Base-by-base conservation (phyloP, 2,329 filamentous ascomycete genomes). In the Rhynchosporium agropyri region DNA sequence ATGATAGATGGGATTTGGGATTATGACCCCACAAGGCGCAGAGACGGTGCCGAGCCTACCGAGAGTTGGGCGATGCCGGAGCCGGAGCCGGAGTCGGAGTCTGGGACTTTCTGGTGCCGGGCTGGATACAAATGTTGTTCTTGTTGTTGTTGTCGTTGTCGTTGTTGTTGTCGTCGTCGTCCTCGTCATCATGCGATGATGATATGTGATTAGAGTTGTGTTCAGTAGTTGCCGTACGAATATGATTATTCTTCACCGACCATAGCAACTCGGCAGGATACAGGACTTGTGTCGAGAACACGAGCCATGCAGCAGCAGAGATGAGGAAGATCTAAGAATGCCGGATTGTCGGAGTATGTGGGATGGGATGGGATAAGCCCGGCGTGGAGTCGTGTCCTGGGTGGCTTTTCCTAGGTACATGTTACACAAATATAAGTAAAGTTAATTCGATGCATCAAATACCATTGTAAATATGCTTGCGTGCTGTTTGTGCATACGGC, bases 11-110 rank as follows among this genome's bases (percentile, higher is more conserved):
- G 33, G 20, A 28, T 26, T 48, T 29, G 9, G 33, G 33, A 10
- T 29, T 12, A 8, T 48, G 28, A 33, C 10, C 33, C 50, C 50
- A 54, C 50, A 54, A 54, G 50, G 50, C 33, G 50, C 50, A 54
- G 50, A 33, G 13, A 7, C 9, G 15, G 13, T 54, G 50, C 50
- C 50, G 50, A 54, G 50, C 6, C 15, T 54, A 33, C 50, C 50
- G 50, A 54, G 50, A 26, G 8, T 6, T 13, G n/a, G 38, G 33
- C 50, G 50, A 12, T 54, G 31, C 49, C 49, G 31, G 49, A 38
- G 13, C 15, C 3, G 15, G 15, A 4, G 12, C 13, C 40, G 4
- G 33, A 4, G 29, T 36, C 29, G 15, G 49, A 29, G 31, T 20
- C 31, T 38, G 49, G 31, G 9, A 13, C 26, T 12, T 43, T 43